Percentiles rank a stretch among this genome's conserved stretches.
Evolutionary conservation across 192 early-diverging fungal species (phyloP).

Genomic region (Coemansia sp.): DNA sequence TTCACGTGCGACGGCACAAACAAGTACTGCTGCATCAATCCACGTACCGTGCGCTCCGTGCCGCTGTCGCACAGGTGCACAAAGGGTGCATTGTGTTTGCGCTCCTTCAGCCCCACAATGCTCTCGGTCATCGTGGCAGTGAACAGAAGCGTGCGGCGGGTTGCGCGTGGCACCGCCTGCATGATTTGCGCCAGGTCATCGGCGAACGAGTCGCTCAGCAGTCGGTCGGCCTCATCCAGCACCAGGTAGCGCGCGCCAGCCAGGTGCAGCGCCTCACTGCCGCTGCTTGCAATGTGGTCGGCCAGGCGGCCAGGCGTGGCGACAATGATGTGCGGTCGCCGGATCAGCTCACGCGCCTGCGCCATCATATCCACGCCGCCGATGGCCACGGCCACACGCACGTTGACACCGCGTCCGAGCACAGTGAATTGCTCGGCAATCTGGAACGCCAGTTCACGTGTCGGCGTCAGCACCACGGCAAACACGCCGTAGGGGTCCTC

Average conservation of each 20-base stretch:
- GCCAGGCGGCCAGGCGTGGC: constrained; percentile 93
- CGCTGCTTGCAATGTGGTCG: constrained; percentile 84
- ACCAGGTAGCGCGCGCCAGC: constrained; percentile 79
- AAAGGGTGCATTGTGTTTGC: constrained; percentile 22
- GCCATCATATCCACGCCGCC: constrained; percentile 94
- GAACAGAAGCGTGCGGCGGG: constrained; percentile 92
- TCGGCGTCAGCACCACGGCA: constrained; percentile 94
- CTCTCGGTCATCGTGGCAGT: constrained; percentile 94
- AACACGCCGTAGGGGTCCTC: constrained; percentile 97
- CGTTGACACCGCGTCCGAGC: constrained; percentile 80
- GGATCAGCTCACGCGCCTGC: constrained; percentile 84
- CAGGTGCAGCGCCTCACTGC: constrained; percentile 65
- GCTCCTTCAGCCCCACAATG: constrained; percentile 69
- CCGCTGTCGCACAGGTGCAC: constrained; percentile 44
- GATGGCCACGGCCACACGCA: constrained; percentile 84
- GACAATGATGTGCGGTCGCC: constrained; percentile 86
- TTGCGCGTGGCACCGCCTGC: constrained; percentile 62
- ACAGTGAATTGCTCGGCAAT: constrained; percentile 98
- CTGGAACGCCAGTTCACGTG: constrained; percentile 94
- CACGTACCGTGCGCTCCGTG: constrained; percentile 69
- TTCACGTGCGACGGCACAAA: constrained; percentile 91
- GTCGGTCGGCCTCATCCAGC: constrained; percentile 93
- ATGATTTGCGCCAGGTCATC: constrained; percentile 80
- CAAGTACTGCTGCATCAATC: constrained; percentile 84
- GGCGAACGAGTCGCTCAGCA: constrained; percentile 83